These are phyloP conservation scores for Neurospora sp. DNA, from an alignment of 495 filamentous ascomycete species.

Conservation along the genomic window DNA sequence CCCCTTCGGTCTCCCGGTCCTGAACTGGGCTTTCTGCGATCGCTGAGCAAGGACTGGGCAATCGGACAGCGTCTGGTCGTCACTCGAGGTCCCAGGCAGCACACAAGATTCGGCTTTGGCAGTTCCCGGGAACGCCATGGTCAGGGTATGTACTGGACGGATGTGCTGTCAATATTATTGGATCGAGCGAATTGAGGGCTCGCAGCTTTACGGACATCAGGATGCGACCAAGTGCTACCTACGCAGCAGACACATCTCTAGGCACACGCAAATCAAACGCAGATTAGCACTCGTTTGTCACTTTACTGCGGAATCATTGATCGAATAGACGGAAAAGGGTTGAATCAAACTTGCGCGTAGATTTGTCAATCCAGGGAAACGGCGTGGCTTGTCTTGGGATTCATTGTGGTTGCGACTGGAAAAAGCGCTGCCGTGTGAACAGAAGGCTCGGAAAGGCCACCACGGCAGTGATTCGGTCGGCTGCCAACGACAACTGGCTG, in stretches of 20 bases:
- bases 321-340: neutral
- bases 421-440: neutral
- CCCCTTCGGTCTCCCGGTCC: neutral
- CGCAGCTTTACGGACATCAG: neutral
- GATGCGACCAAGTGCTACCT: neutral
- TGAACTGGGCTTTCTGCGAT: neutral
- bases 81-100: neutral
- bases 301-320: neutral
- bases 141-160: neutral
- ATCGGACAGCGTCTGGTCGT: neutral
- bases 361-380: neutral
- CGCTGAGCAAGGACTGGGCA: neutral
- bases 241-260: neutral
- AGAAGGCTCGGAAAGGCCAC: neutral
- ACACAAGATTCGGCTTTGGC: neutral
- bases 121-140: constrained; percentile 5
- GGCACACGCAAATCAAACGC: neutral
- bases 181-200: neutral
- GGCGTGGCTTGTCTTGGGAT: neutral
- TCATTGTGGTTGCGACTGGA: neutral
- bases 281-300: neutral
- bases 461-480: neutral
- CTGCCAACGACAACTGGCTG: neutral
- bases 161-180: neutral
- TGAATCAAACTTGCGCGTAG: neutral